Conservation (phyloP, 164 flowering plant genomes). For the Saururus chinensis region DNA sequence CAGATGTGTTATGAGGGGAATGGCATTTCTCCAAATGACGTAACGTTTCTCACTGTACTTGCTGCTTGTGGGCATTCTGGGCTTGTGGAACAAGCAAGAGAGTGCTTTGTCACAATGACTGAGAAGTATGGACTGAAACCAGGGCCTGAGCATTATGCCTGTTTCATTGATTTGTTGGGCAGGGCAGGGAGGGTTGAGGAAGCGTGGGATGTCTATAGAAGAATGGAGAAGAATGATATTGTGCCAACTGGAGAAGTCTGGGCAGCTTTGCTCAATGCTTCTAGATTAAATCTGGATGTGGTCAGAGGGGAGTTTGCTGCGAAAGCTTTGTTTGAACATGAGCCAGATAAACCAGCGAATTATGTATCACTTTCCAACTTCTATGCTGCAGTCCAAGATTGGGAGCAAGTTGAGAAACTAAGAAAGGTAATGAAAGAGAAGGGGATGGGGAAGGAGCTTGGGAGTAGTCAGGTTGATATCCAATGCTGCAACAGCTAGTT, state of each 20-base stretch:
- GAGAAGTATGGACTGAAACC: slow-evolving; percentile 27
- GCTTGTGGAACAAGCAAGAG: slow-evolving; percentile 30
- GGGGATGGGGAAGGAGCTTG: slow-evolving; percentile 33
- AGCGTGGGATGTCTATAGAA: slow-evolving; percentile 29
- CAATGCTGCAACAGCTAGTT: too few species aligned
- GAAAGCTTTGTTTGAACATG: slow-evolving; percentile 29
- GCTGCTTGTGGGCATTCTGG: slow-evolving; percentile 61
- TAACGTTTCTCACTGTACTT: slow-evolving; percentile 40
- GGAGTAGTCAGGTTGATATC: slow-evolving; percentile 30
- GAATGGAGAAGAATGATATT: slow-evolving; percentile 17
- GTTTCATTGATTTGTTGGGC: slow-evolving; percentile 41
- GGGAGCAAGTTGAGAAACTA: slow-evolving; percentile 34
- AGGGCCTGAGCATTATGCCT: slow-evolving; percentile 42
- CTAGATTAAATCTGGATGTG: slow-evolving; percentile 30
- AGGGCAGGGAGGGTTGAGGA: slow-evolving; percentile 38
- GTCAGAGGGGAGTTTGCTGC: slow-evolving; percentile 39
- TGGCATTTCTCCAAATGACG: slow-evolving; percentile 28
- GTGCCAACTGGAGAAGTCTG: slow-evolving; percentile 24
- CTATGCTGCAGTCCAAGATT: slow-evolving; percentile 44
- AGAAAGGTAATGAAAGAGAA: slow-evolving; percentile 30
- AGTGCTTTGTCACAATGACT: slow-evolving; percentile 20
- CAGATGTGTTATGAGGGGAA: slow-evolving; percentile 22
- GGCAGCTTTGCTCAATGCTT: slow-evolving; percentile 43
- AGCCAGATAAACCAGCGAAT: slow-evolving; percentile 33
- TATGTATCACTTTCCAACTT: slow-evolving; percentile 40